Base-by-base conservation (phyloP, 495 filamentous ascomycete species). In the Opeltia flavorubescens region DNA sequence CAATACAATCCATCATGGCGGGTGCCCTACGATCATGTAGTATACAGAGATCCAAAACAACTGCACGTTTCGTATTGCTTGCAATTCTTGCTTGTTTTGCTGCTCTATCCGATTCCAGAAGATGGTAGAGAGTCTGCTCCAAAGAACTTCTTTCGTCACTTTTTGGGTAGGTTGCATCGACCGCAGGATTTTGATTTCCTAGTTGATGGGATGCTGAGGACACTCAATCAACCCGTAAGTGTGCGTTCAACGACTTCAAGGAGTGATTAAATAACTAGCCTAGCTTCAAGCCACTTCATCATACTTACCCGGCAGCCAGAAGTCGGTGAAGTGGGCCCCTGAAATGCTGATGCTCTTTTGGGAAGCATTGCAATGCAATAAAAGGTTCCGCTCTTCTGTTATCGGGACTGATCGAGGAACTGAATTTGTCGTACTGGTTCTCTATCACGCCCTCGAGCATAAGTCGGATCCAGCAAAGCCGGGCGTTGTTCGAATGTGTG, bases 321-420 rank as follows among this genome's bases (percentile, higher is more conserved):
- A 78, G 46, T 75, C 81, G 0, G 65, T 87, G 47, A 86, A 83
- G 62, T 95, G 89, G 72, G 86, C 88, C 2, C 88, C 93, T 6
- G 91, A 99, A 62, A 95, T 94, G 69, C 77, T 96, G 30, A 88
- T 96, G 72, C 75, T 99, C 2, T 99, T 95, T 61, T 99, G 91
- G 91, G 91, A 99, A 65, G 76, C 84, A 6, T 74, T 94, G 24
- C 91, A 99, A 62, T 95, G 89, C 71, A 99, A 99, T 63, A 96
- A 94, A 66, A 76, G 93, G 41, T 96, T 99, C 65, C 72, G 93
- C 41, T 89, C 87, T 1, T 99, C 94, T 63, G 89, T 99, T 58
- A 88, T 95, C 50, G 91, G 96, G 53, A 95, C 91, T 0, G 87
- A 94, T 53, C 72, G 89, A 31, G 83, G 86, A 0, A 85, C 94